phyloP scores from a whole-genome alignment of 2,329 filamentous ascomycete species.

The Pseudocercospora ulei region DNA sequence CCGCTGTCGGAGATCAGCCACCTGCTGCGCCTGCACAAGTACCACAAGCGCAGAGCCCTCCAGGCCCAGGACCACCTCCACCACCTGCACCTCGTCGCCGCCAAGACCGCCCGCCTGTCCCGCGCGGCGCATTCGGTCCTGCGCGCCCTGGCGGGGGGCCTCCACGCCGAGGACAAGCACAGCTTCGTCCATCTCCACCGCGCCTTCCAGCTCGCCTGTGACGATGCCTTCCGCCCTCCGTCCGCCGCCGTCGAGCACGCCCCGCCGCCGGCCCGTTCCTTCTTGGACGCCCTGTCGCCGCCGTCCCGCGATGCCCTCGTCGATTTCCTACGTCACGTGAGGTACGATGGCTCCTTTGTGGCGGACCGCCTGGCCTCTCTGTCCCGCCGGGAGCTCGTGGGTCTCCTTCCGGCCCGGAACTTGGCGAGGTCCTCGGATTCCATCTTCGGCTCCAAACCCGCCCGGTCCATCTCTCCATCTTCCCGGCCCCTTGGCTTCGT shows the following conservation, averaged over 20 bases:
- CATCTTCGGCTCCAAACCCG: slow-evolving; percentile 55
- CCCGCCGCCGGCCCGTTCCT: slow-evolving; percentile 45
- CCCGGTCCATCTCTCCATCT: slow-evolving; percentile 41
- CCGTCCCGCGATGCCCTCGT: slow-evolving; percentile 66
- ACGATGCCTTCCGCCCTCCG: slow-evolving; percentile 59
- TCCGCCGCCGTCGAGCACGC: slow-evolving; percentile 35
- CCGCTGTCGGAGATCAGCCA: slow-evolving; percentile 63
- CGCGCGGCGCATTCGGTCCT: slow-evolving; percentile 66
- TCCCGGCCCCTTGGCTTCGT: slow-evolving; percentile 27
- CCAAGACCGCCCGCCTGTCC: slow-evolving; percentile 62
- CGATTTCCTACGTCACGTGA: slow-evolving; percentile 68
- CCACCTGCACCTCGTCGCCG: slow-evolving; percentile 63
- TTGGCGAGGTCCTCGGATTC: slow-evolving; percentile 73
- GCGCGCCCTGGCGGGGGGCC: slow-evolving; percentile 65
- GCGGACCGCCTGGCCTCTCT: slow-evolving; percentile 70
- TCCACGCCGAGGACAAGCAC: slow-evolving; percentile 69
- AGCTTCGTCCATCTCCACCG: slow-evolving; percentile 64
- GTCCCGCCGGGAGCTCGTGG: slow-evolving; percentile 63
- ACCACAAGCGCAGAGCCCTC: slow-evolving; percentile 69
- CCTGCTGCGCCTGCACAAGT: slow-evolving; percentile 65
- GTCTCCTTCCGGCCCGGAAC: slow-evolving; percentile 68
- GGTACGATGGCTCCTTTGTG: slow-evolving; percentile 79
- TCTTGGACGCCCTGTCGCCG: slow-evolving; percentile 60
- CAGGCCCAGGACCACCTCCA: slow-evolving; percentile 65
- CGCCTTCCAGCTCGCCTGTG: slow-evolving; percentile 65